phyloP scores from a whole-genome alignment of 2,329 filamentous ascomycete species.

The Colletotrichum sojae region DNA sequence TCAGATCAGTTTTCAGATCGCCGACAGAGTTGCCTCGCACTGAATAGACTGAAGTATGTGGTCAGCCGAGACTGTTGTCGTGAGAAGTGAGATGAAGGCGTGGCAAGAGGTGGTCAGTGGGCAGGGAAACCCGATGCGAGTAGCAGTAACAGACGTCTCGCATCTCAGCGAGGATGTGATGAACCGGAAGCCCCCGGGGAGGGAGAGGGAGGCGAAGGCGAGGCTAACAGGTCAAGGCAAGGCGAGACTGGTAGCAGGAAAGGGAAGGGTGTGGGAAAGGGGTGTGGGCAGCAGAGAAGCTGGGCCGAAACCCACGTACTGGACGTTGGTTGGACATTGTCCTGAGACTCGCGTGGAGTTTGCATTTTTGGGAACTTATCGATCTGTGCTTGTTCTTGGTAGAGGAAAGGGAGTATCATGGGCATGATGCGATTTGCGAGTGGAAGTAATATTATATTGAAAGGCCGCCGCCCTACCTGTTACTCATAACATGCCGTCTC shows the following conservation, averaged over 20 bases:
- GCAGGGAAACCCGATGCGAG: conserved; percentile 37
- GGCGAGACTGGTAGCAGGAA: conserved; percentile 1
- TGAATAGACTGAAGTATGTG: conserved; percentile 16
- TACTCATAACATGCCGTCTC: conserved; percentile 13
- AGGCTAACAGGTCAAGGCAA: conserved; percentile 24
- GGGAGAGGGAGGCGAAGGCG: conserved; percentile 10
- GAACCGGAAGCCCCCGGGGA: conserved; percentile 13
- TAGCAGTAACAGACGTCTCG: conserved; percentile 19
- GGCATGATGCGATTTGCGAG: conserved; percentile 24
- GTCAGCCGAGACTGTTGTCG: conserved; percentile 25
- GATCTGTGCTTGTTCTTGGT: conserved; percentile 26
- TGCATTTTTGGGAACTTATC: conserved; percentile 37
- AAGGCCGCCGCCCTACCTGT: conserved; percentile 6
- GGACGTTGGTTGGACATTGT: conserved; percentile 33
- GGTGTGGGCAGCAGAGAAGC: conserved; percentile 24
- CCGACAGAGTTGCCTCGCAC: conserved; percentile 29
- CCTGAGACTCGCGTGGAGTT: conserved; percentile 38
- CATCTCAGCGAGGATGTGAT: conserved; percentile 33
- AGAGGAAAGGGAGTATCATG: conserved; percentile 9
- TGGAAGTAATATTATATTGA: conserved; percentile 36
- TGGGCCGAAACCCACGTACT: conserved; percentile 37
- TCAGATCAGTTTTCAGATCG: conserved; percentile 20
- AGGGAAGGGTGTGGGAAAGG: conserved; percentile 18
- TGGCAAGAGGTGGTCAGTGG: conserved; percentile 32
- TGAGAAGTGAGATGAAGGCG: conserved; percentile 25